Base-by-base conservation (phyloP, 1,284 basidiomycete species). In the Fomitopsis schrenkii region DNA sequence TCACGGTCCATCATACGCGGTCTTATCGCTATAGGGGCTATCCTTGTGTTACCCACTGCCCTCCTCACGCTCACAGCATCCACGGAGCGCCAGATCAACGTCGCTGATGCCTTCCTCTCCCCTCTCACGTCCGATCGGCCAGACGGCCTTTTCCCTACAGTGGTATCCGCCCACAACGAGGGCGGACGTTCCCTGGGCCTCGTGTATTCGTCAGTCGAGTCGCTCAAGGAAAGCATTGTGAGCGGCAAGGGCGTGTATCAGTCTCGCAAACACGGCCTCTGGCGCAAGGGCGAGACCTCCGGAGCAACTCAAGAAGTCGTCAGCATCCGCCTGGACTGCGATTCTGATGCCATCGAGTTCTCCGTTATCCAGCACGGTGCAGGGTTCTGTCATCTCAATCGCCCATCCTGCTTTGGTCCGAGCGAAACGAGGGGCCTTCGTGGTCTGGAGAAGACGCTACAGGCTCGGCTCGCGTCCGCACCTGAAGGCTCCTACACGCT, bases 221-320 rank as follows among this genome's bases (percentile, higher is more conserved):
- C 94, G 3, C 84, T 99, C 65, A 86, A 85, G 63, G 92, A 96
- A 74, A 93, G 91, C 66, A 95, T 99, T 71, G 67, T 86, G 55
- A 91, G 94, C 2, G 94, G 95, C 38, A 91, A 90, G 69, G 97
- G 97, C 33, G 91, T 97, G 42, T 99, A 99, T 76, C 95, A 98
- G 73, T 98, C 95, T 19, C 89, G 97, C 65, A 95, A 95, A 70
- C 94, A 96, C 71, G 96, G 96, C 8, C 79, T 99, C 19, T 99
- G 97, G 97, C 83, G 93, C 63, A 99, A 99, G 75, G 97, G 97
- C 28, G 96, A 94, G 76, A 97, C 95, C 0, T 95, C 93, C 22
- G 97, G 97, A 28, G 91, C 96, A 9, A 95, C 91, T 1, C 97
- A 99, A 73, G 85, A 93, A 42, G 85, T 99, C 59, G 80, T 95